Conservation (phyloP, 179 eudicot species). For the Gypsophila paniculata region DNA sequence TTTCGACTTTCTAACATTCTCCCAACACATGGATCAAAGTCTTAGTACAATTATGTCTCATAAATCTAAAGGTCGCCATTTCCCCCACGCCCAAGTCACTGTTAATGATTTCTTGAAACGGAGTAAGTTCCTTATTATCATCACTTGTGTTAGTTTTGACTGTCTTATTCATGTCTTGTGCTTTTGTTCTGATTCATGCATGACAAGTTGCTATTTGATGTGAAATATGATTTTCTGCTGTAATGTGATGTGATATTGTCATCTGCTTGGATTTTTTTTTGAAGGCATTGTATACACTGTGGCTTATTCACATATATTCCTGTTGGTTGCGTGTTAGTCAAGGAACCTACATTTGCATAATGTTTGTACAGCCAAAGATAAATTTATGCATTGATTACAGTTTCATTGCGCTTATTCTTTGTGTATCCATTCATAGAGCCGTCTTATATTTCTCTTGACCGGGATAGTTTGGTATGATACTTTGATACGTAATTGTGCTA, state of each 20-base stretch:
- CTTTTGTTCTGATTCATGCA: background rate
- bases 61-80: background rate
- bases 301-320: background rate
- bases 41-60: background rate
- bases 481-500: background rate
- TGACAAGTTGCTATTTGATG: background rate
- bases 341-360: background rate
- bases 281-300: background rate
- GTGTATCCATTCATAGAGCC: background rate
- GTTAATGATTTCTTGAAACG: background rate
- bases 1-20: background rate
- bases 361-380: background rate
- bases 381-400: background rate
- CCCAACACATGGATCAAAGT: background rate
- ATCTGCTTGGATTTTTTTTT: background rate
- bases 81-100: background rate
- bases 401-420: background rate
- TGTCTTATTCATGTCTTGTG: too few relatives aligned
- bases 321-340: background rate
- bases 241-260: background rate
- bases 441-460: background rate
- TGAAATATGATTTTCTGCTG: background rate
- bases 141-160: background rate
- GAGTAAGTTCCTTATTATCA: background rate
- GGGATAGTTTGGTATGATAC: background rate